Conservation (phyloP, 176 grass and related monocot genomes). For the Oryza brachyantha region DNA sequence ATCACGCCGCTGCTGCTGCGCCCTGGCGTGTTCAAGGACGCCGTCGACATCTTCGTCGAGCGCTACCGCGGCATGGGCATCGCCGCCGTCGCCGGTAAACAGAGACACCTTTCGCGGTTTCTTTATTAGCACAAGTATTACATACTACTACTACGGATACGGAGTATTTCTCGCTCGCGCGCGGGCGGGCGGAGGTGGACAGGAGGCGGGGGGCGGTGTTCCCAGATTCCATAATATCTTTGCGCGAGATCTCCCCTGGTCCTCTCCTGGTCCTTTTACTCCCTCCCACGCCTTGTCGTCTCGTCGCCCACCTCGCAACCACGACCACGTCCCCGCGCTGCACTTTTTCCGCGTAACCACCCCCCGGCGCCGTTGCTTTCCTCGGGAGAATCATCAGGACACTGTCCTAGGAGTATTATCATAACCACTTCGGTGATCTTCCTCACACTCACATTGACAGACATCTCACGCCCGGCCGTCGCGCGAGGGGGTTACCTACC, state of each 20-base stretch:
- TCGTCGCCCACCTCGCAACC: slow-evolving; percentile 13
- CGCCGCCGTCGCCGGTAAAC: slow-evolving; percentile 80
- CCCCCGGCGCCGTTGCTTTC: not conserved
- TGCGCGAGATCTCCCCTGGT: slow-evolving; percentile 43
- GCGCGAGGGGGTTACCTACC: too few relatives aligned
- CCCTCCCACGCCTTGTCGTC: slow-evolving; percentile 42
- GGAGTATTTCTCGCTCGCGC: too few relatives aligned
- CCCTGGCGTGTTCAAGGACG: slow-evolving; percentile 81
- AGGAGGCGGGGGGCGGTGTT: slow-evolving; percentile 35
- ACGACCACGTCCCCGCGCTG: too few relatives aligned
- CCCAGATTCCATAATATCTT: slow-evolving; percentile 62
- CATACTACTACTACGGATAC: too few relatives aligned
- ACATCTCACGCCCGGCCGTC: not conserved
- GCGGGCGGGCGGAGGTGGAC: not conserved
- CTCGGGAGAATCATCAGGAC: slow-evolving; percentile 30
- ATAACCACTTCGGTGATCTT: not conserved
- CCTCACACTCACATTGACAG: not conserved
- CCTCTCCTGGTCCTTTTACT: slow-evolving; percentile 49
- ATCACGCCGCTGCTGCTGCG: slow-evolving; percentile 89
- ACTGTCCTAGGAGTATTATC: not conserved
- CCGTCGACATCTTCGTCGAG: slow-evolving; percentile 82
- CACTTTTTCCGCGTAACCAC: slow-evolving; percentile 21
- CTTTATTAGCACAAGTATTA: too few relatives aligned
- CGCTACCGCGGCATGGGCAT: slow-evolving; percentile 73
- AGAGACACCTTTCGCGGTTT: too few relatives aligned